Evolutionary conservation across 108 stramenopile genomes (phyloP), one percentile per base, ranked within the genome.

Genomic region (Cyclotella sp.): DNA sequence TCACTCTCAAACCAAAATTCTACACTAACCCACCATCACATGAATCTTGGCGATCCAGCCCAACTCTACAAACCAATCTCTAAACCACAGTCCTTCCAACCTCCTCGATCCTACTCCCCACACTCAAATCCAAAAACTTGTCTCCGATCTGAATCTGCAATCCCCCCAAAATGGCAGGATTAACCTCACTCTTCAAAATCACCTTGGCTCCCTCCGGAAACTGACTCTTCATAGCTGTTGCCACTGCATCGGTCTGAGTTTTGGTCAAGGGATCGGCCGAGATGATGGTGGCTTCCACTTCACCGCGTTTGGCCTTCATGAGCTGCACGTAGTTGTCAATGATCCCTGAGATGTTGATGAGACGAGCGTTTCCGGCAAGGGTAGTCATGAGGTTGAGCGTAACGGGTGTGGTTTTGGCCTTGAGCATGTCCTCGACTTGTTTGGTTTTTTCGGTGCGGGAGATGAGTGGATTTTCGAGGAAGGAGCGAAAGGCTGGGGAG

Each of bases 81-180:
- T 89, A 93, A 57, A 95, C 78, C 28, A 81, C 78, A 42, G 84
- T 95, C 66, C 91, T 84, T 39, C 86, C 68, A 68, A 95, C 87
- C 78, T 90, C 91, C 64, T 95, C 94, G 77, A 98, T 97, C 83
- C 92, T 89, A 51, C 87, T 92, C 44, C 89, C 88, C 45, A 95
- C 92, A 65, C 93, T 95, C 52, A 98, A 90, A 87, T 98, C 98
- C 88, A 98, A 91, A 82, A 97, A 97, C 85, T 96, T 90, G 84
- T 98, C 97, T 42, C 98, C 98, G 79, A 97, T 97, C 85, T 97
- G 97, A 27, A 97, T 95, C 80, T 96, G 96, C 68, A 98, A 87
- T 58, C 98, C 98, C 21, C 97, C 98, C 68, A 98, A 73, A 66
- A 98, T 94, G 34, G 84, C 68, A 19, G 96, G 93, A 86, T 98